phyloP scores from a whole-genome alignment of 2,329 filamentous ascomycete species.

The Epichloe festucae region DNA sequence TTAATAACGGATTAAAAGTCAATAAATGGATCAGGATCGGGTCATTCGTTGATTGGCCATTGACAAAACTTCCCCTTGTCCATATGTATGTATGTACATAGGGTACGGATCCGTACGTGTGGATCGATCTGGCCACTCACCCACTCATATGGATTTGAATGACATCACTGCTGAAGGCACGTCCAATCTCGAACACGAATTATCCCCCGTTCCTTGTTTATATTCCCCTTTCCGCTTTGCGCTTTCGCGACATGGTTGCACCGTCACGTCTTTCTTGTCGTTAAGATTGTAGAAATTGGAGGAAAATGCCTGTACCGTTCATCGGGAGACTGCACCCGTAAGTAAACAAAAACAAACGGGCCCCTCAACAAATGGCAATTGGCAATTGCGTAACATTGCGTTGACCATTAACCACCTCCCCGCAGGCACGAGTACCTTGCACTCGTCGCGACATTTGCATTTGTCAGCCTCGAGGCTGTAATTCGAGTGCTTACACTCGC shows the following conservation, averaged over 20 bases:
- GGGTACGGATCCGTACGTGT: too few relatives aligned
- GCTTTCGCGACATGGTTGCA: constrained; percentile 1
- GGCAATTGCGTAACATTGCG: not conserved
- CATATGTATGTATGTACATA: too few relatives aligned
- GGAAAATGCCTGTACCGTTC: constrained; percentile 38
- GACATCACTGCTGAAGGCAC: constrained; percentile 5
- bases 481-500: constrained; percentile 79
- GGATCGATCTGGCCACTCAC: not conserved
- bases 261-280: not conserved
- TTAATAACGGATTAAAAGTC: too few relatives aligned
- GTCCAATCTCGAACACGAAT: not conserved
- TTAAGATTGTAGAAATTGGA: not conserved
- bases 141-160: constrained; percentile 8
- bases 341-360: constrained; percentile 13
- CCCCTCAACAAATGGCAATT: not conserved
- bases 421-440: constrained; percentile 73
- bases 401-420: not conserved
- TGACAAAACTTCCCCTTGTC: too few relatives aligned
- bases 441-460: constrained; percentile 67
- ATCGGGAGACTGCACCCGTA: constrained; percentile 39
- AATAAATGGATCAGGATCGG: too few relatives aligned
- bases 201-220: not conserved
- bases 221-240: too few relatives aligned
- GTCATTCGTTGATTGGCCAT: too few relatives aligned
- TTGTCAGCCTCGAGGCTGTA: constrained; percentile 71